Conservation (phyloP, 352 stramenopile species). For the Phytopythium kandeliae region DNA sequence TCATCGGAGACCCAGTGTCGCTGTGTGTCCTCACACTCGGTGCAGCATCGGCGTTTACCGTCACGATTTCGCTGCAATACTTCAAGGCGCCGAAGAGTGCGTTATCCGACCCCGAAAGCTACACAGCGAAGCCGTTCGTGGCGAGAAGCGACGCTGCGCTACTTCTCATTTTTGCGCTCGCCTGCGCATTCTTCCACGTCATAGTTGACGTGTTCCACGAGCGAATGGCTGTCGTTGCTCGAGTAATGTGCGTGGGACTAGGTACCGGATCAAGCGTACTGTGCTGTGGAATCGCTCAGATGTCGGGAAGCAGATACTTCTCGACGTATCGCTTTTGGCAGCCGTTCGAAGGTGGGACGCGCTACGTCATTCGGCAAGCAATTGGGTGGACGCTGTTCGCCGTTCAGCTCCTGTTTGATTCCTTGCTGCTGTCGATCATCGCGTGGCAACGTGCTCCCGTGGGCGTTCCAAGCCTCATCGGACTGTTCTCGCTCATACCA, state of each 20-base stretch:
- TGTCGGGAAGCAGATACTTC: slow-evolving; percentile 21
- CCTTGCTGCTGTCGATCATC: slow-evolving; percentile 26
- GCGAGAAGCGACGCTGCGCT: slow-evolving; percentile 30
- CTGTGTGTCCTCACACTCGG: slow-evolving; percentile 32
- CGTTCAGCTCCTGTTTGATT: slow-evolving; percentile 46
- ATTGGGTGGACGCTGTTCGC: slow-evolving; percentile 48
- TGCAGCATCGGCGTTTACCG: slow-evolving; percentile 15
- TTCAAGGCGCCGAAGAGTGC: slow-evolving; percentile 12
- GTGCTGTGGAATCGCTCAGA: slow-evolving; percentile 24
- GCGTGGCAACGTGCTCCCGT: slow-evolving; percentile 12
- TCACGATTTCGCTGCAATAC: slow-evolving; percentile 29
- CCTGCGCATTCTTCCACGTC: slow-evolving; percentile 27
- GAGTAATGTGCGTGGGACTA: slow-evolving; percentile 15
- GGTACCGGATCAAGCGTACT: slow-evolving; percentile 22
- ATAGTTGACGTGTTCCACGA: slow-evolving; percentile 32
- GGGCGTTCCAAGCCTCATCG: slow-evolving; percentile 26
- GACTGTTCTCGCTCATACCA: slow-evolving; percentile 25
- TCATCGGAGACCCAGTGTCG: slow-evolving; percentile 17
- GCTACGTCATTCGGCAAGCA: slow-evolving; percentile 42
- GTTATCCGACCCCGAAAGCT: not conserved
- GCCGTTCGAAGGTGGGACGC: slow-evolving; percentile 40
- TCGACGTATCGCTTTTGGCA: slow-evolving; percentile 30
- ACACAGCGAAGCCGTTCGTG: not conserved
- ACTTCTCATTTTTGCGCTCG: slow-evolving; percentile 30
- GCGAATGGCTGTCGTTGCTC: slow-evolving; percentile 9